Base-by-base conservation (phyloP, 2,329 filamentous ascomycete species). In the Hyphodiscus sp. region DNA sequence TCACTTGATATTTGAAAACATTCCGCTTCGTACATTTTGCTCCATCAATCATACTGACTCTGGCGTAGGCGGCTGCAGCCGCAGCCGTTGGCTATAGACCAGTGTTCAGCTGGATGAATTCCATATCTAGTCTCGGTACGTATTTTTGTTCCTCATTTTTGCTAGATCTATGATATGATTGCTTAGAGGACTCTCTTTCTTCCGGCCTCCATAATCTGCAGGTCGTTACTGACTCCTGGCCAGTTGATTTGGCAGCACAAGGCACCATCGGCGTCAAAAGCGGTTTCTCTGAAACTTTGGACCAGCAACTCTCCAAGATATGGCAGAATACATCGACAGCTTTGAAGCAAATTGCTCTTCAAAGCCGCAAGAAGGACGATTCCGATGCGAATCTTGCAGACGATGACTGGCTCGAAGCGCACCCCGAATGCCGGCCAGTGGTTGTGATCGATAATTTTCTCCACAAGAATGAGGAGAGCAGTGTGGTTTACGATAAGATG, bases 31-130 rank as follows among this genome's bases (percentile, higher is more conserved):
- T 38, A 13, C 5, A 13, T 13, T 38, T 15, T 38, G 11, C 33
- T 38, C 33, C 33, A 38, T 13, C 16, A 2, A 38, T 13, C 33
- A 38, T 13, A n/a, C 33, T 38, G 16, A 38, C 16, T 15, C 16
- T 13, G 2, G 11, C 4, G 13, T 38, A 38, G 33, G 11, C 82
- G 56, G 84, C 86, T 42, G 84, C 94, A 6, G 94, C 92, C 0
- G 73, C 76, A 1, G 83, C 91, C 59, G 91, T 97, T 47, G 92
- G 94, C 9, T 97, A 96, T 67, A 79, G 88, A 9, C 94, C 94
- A 0, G 83, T 99, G 0, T 99, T 99, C 69, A 95, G 89, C 0
- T 97, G 91, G 89, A 87, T 95, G 72, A 96, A 97, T 70, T 96
- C 85, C 65, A 82, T 97, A 60, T 95, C 89, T 71, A 95, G 91